A percentile compares a stretch with the other conserved stretches of the same genome.
These are phyloP conservation scores for Tetrahymena elliotti DNA, from an alignment of 73 alveolate species.

Conservation along the genomic window DNA sequence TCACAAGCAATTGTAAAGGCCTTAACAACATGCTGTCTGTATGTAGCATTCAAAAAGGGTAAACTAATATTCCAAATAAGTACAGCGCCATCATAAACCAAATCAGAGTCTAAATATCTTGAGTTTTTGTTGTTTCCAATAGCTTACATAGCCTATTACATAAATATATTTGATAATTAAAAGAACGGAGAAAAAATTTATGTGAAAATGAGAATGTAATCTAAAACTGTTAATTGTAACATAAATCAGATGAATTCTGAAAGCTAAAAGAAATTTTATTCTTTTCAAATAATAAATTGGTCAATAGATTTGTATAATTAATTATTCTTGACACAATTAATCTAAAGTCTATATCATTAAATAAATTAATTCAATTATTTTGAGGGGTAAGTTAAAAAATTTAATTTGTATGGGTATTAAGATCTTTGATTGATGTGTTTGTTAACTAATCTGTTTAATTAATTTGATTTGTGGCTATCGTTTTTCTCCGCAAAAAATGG, in stretches of 20 bases:
- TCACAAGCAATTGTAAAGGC: slow-evolving; percentile 91
- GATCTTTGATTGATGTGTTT: neutral
- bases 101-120: slow-evolving; percentile 74
- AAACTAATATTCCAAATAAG: slow-evolving; percentile 92
- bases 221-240: too few species aligned
- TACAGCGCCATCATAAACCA: slow-evolving; percentile 90
- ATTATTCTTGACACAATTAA: too few species aligned
- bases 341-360: too few species aligned
- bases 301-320: too few species aligned
- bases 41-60: slow-evolving; percentile 87
- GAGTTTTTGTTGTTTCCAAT: slow-evolving; percentile 92
- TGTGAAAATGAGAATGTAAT: too few species aligned
- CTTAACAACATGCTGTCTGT: slow-evolving; percentile 83
- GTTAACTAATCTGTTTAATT: neutral
- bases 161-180: neutral
- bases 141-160: neutral
- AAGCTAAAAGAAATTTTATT: too few species aligned
- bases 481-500: neutral
- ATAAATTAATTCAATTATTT: too few species aligned
- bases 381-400: neutral
- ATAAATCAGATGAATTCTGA: too few species aligned
- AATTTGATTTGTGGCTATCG: neutral
- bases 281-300: too few species aligned
- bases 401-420: too few species aligned
- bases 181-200: too few species aligned